Percentiles rank a stretch among this genome's conserved stretches.
These are phyloP conservation scores for Phanerodontia chrysosporium DNA, from an alignment of 768 basidiomycete species.

Conservation along the genomic window DNA sequence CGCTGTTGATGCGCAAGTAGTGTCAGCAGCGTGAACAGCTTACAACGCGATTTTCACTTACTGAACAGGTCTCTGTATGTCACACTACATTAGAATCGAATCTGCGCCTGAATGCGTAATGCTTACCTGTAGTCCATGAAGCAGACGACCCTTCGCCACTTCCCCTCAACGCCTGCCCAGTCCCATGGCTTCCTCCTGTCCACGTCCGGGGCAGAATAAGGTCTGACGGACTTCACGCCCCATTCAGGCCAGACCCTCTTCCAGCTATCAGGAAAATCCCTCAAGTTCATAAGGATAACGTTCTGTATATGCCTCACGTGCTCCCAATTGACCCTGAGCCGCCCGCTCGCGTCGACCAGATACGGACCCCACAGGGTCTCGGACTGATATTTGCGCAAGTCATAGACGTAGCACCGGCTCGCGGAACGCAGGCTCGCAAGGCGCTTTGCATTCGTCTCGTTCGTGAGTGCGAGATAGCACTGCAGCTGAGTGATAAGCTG, in stretches of 20 bases:
- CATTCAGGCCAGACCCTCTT: constrained; percentile 40
- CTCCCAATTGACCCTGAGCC: constrained; percentile 49
- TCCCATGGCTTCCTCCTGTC: constrained; percentile 35
- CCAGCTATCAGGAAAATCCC: constrained; percentile 24
- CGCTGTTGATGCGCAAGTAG: constrained; percentile 14
- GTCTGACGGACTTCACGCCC: constrained; percentile 47
- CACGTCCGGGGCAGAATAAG: constrained; percentile 51
- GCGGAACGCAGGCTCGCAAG: constrained; percentile 34
- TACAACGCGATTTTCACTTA: too few species aligned
- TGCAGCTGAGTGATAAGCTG: constrained; percentile 43
- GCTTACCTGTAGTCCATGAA: constrained; percentile 75
- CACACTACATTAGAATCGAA: neutral
- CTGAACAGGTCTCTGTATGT: constrained; percentile 40
- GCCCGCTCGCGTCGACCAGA: constrained; percentile 18
- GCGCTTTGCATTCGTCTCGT: constrained; percentile 29
- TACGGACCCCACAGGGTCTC: constrained; percentile 61
- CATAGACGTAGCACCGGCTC: constrained; percentile 60
- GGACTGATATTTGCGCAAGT: constrained; percentile 53
- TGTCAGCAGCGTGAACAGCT: too few species aligned
- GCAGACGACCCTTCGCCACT: constrained; percentile 71
- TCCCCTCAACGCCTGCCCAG: constrained; percentile 75
- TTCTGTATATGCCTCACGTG: constrained; percentile 53
- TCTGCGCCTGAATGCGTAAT: neutral
- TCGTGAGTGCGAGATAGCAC: constrained; percentile 43
- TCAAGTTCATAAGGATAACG: constrained; percentile 25